Base-by-base conservation (phyloP, 1,284 basidiomycete genomes). In the Clitocybe nebularis region DNA sequence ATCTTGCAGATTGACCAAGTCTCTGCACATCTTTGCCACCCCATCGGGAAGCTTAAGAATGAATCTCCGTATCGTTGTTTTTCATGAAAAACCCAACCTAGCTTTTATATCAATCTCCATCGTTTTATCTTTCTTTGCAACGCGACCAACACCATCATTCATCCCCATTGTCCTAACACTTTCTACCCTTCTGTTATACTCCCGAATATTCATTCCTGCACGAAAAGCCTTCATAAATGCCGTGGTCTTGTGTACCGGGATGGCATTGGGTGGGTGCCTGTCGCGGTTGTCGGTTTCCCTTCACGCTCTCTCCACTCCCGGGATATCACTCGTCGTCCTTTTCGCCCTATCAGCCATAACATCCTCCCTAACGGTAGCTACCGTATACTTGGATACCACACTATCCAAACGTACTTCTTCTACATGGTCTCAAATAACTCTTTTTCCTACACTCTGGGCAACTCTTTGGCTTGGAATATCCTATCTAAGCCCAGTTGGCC, bases 361-460 rank as follows among this genome's bases (percentile, higher is more conserved):
- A n/a, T 77, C 80, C 1, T 38, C 58, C 10, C 45, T 77, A 11
- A 68, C 74, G 0, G 56, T 79, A 23, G 11, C 49, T 2, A 49
- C 66, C 1, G 51, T 79, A 13, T 67, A 67, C 39, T 28, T 69
- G 6, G 64, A 74, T 29, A 65, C 66, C 21, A 64, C 58, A 17
- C 7, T 69, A 19, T 60, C 53, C 44, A 61, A 59, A 13, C 61
- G 58, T 8, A 43, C 67, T 17, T 37, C 45, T 7, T 56, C 57
- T 4, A 47, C 59, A 4, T 75, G 73, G 69, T 51, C 67, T 1
- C 72, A 69, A 47, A 44, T 76, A 11, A 66, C 74, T 0, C 49
- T 83, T 20, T 87, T 89, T 56, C 88, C 88, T 0, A 69, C 74
- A 0, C 50, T 85, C 7, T 89, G 86, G 87, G 68, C 79, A 3